These are phyloP conservation scores for Scleromitrula shiraiana DNA, from an alignment of 2,329 filamentous ascomycete genomes.

Conservation along the genomic window DNA sequence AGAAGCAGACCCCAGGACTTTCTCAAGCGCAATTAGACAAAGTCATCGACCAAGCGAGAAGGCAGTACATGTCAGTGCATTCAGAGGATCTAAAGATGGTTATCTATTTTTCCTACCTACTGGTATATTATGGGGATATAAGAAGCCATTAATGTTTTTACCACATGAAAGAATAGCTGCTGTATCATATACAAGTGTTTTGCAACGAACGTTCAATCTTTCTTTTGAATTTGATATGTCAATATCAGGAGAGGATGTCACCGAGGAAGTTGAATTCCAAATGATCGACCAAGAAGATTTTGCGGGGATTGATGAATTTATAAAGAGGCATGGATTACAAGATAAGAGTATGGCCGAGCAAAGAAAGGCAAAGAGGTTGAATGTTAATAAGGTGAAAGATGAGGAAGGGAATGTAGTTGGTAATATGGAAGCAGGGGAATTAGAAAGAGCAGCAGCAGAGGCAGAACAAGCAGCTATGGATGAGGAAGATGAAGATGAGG, in stretches of 20 bases:
- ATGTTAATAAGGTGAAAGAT: constrained; percentile 44
- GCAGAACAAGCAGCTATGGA: constrained; percentile 41
- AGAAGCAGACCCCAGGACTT: constrained; percentile 46
- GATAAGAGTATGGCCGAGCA: constrained; percentile 63
- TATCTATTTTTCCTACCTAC: constrained; percentile 59
- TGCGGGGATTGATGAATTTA: constrained; percentile 54
- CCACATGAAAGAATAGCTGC: constrained; percentile 52
- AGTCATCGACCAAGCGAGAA: constrained; percentile 50
- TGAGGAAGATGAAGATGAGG: constrained; percentile 56
- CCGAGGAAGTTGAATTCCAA: constrained; percentile 56
- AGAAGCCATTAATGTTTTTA: constrained; percentile 59
- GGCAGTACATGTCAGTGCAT: constrained; percentile 58
- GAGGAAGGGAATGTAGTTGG: constrained; percentile 33
- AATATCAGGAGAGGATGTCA: constrained; percentile 32
- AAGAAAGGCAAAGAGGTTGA: constrained; percentile 54
- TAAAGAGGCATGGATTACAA: constrained; percentile 52
- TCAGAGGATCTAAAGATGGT: constrained; percentile 61
- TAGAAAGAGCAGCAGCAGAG: constrained; percentile 27
- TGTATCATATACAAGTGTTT: constrained; percentile 59
- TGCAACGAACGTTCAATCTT: constrained; percentile 63
- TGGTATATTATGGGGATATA: constrained; percentile 63
- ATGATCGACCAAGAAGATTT: constrained; percentile 67
- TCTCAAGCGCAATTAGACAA: constrained; percentile 49
- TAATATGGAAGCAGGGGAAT: constrained; percentile 31
- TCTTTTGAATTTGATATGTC: constrained; percentile 49